Evolutionary conservation across 2,329 filamentous ascomycete species (phyloP).

Genomic region (Coniosporium tulheliwenetii): DNA sequence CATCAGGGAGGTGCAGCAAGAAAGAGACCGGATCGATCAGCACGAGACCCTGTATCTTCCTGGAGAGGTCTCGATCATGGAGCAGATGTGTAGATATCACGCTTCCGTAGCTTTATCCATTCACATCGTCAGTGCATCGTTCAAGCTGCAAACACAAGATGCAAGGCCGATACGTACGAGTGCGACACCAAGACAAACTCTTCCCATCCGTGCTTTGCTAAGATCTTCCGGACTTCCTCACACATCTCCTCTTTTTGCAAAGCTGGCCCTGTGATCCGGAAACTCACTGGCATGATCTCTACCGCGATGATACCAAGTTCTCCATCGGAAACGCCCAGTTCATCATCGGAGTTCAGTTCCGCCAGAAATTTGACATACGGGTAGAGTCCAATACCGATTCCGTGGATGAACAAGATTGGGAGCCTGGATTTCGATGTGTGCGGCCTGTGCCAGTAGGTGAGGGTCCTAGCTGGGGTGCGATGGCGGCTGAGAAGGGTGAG

Average conservation of each 20-base stretch:
- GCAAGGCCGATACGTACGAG: conserved; percentile 23
- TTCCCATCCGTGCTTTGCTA: conserved; percentile 44
- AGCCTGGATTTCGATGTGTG: conserved; percentile 42
- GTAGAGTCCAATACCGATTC: conserved; percentile 53
- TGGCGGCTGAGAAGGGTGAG: conserved; percentile 30
- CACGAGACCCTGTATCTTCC: conserved; percentile 31
- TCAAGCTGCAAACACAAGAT: no score
- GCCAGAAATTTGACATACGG: conserved; percentile 44
- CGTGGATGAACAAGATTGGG: conserved; percentile 54
- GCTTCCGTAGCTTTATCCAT: conserved; percentile 25
- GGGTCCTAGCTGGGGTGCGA: conserved; percentile 30
- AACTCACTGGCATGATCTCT: conserved; percentile 51
- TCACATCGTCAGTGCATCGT: no score
- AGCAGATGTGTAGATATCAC: conserved; percentile 48
- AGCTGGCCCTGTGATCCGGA: conserved; percentile 41
- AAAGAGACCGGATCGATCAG: conserved; percentile 51
- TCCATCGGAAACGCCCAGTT: conserved; percentile 17
- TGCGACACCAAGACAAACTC: conserved; percentile 46
- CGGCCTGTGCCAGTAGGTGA: conserved; percentile 52
- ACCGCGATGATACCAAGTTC: conserved; percentile 48
- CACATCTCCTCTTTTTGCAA: conserved; percentile 38
- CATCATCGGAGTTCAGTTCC: conserved; percentile 28
- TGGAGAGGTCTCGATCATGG: conserved; percentile 26
- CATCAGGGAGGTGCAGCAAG: conserved; percentile 51
- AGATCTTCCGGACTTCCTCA: conserved; percentile 37